Evolutionary conservation across 2,329 filamentous ascomycete species (phyloP).

Genomic region (Mycosphaerelloides madeirae): DNA sequence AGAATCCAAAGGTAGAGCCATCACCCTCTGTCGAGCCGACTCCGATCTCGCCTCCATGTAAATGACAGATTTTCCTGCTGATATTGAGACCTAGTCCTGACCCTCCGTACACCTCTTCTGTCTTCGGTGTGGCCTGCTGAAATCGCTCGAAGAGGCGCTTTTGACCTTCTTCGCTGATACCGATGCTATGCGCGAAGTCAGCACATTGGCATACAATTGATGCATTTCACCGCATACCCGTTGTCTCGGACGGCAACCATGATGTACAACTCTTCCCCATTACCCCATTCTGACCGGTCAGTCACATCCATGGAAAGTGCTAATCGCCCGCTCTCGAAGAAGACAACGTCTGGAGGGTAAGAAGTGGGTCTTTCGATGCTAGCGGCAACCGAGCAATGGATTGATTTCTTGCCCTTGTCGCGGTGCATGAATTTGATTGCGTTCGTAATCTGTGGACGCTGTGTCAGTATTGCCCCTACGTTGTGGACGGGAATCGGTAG

Average conservation of each 20-base stretch:
- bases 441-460: slow-evolving; percentile 20
- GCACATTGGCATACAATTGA: neutral
- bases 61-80: slow-evolving; percentile 41
- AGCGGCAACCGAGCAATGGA: slow-evolving; percentile 25
- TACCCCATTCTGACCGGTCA: slow-evolving; percentile 39
- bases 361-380: slow-evolving; percentile 33
- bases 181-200: slow-evolving; percentile 26
- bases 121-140: slow-evolving; percentile 33
- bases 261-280: slow-evolving; percentile 37
- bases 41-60: slow-evolving; percentile 44
- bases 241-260: slow-evolving; percentile 44
- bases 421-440: slow-evolving; percentile 33
- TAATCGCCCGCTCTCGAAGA: slow-evolving; percentile 36
- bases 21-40: slow-evolving; percentile 36
- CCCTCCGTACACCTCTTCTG: slow-evolving; percentile 39
- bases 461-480: too few relatives aligned
- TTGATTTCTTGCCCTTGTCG: slow-evolving; percentile 20
- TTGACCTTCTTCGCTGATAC: slow-evolving; percentile 39
- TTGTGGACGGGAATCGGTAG: neutral
- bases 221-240: slow-evolving; percentile 15
- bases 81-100: slow-evolving; percentile 45
- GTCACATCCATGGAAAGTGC: slow-evolving; percentile 40
- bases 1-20: slow-evolving; percentile 43
- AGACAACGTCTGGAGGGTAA: slow-evolving; percentile 43
- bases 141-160: slow-evolving; percentile 42